These are phyloP conservation scores for Aspergillus coremiiformis DNA, from an alignment of 495 filamentous ascomycete genomes.

Conservation along the genomic window DNA sequence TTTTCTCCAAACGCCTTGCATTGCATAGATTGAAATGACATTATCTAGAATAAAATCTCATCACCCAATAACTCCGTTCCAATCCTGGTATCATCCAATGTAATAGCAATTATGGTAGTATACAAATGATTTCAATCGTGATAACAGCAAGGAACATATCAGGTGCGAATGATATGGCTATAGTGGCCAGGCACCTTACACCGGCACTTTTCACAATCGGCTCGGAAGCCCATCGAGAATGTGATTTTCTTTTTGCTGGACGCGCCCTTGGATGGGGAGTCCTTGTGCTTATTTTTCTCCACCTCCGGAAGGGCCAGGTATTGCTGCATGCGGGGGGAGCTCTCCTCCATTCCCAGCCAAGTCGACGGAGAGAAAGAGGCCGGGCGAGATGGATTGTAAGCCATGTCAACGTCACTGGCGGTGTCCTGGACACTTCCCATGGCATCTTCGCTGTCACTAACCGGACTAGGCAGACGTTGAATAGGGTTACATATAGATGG, in stretches of 20 bases:
- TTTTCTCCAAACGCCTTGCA: background rate
- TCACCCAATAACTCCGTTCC: background rate
- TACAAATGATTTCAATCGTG: background rate
- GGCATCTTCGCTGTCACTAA: slow-evolving; percentile 59
- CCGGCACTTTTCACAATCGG: slow-evolving; percentile 81
- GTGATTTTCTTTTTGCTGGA: slow-evolving; percentile 53
- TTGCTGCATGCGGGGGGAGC: slow-evolving; percentile 4
- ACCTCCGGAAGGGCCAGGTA: background rate
- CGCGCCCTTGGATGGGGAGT: slow-evolving; percentile 15
- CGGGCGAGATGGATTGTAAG: slow-evolving; percentile 5
- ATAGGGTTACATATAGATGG: slow-evolving; percentile 13
- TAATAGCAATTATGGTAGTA: background rate
- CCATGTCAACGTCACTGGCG: slow-evolving; percentile 18
- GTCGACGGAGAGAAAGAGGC: background rate
- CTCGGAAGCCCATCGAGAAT: slow-evolving; percentile 77
- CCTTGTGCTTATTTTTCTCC: background rate
- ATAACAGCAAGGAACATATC: background rate
- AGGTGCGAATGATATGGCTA: slow-evolving; percentile 61
- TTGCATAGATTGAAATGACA: no score
- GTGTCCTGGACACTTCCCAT: slow-evolving; percentile 26
- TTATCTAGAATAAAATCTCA: background rate
- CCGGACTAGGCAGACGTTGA: slow-evolving; percentile 61
- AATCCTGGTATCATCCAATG: background rate
- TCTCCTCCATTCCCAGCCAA: background rate
- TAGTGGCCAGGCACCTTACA: slow-evolving; percentile 78